These are phyloP conservation scores for Ogataea saltuana DNA, from an alignment of 805 yeast species.

Conservation along the genomic window DNA sequence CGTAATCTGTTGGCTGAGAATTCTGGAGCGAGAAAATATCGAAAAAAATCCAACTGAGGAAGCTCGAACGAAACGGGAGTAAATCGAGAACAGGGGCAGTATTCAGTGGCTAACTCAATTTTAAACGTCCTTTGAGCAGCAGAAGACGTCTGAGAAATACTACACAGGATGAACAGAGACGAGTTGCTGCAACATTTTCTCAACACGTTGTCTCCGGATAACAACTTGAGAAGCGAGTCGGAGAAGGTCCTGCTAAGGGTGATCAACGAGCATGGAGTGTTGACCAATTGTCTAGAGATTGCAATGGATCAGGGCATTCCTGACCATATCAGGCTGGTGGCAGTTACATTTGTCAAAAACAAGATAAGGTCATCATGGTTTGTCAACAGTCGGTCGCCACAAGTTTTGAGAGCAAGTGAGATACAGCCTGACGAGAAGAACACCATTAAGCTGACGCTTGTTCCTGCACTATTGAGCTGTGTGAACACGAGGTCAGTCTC, in stretches of 20 bases:
- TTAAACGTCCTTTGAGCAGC: no score
- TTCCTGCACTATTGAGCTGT: constrained; percentile 55
- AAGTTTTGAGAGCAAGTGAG: constrained; percentile 24
- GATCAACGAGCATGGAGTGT: constrained; percentile 46
- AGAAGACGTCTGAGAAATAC: no score
- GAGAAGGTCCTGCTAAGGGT: constrained; percentile 44
- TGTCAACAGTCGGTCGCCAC: constrained; percentile 30
- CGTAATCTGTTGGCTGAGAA: no score
- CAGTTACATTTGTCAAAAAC: constrained; percentile 84
- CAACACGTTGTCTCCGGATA: constrained; percentile 50
- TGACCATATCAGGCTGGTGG: constrained; percentile 59
- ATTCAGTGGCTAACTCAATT: no score
- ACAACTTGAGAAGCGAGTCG: constrained; percentile 42
- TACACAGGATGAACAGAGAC: constrained; percentile 45
- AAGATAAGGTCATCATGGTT: constrained; percentile 66
- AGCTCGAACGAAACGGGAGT: no score
- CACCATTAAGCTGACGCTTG: constrained; percentile 59
- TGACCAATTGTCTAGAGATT: constrained; percentile 46
- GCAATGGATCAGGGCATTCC: constrained; percentile 42
- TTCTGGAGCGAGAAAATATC: no score
- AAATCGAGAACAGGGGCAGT: no score
- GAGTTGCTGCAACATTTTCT: constrained; percentile 46
- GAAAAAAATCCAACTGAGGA: no score
- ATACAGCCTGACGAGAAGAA: constrained; percentile 57
- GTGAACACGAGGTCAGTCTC: constrained; percentile 44